These are phyloP conservation scores for Penicillium pancosmium DNA, from an alignment of 495 filamentous ascomycete genomes.

Conservation along the genomic window DNA sequence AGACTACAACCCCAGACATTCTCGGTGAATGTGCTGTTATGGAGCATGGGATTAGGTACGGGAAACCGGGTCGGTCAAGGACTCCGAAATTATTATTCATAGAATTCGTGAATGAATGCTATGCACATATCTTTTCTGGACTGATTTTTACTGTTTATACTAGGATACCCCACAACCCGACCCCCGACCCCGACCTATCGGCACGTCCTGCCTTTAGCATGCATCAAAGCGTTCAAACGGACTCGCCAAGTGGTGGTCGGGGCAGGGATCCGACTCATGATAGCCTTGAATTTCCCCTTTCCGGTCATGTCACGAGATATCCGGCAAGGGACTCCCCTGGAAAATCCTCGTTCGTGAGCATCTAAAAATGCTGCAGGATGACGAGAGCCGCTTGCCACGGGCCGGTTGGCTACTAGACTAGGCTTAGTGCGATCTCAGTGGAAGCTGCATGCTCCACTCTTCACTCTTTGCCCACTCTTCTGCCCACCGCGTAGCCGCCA, in stretches of 20 bases:
- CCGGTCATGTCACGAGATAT: background rate
- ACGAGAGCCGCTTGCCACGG: constrained; percentile 12
- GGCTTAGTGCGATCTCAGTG: background rate
- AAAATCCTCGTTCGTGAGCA: constrained; percentile 4
- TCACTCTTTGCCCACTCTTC: too few species aligned
- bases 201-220: constrained; percentile 5
- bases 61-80: constrained; percentile 2
- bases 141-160: background rate
- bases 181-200: constrained; percentile 13
- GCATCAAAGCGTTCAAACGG: background rate
- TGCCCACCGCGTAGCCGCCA: background rate
- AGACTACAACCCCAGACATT: background rate
- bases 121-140: too few species aligned
- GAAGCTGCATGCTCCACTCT: constrained; percentile 3
- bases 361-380: background rate
- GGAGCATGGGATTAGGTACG: background rate
- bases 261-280: background rate
- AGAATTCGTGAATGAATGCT: background rate
- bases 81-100: constrained; percentile 14
- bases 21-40: background rate
- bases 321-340: background rate
- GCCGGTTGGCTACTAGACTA: constrained; percentile 10
- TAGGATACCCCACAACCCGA: constrained; percentile 11
- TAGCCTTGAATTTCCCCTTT: background rate
- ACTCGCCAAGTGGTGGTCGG: background rate